Evolutionary conservation across 2,329 filamentous ascomycete genomes (phyloP), one percentile per base, ranked within the genome.

Genomic region (Fusarium robinianum): DNA sequence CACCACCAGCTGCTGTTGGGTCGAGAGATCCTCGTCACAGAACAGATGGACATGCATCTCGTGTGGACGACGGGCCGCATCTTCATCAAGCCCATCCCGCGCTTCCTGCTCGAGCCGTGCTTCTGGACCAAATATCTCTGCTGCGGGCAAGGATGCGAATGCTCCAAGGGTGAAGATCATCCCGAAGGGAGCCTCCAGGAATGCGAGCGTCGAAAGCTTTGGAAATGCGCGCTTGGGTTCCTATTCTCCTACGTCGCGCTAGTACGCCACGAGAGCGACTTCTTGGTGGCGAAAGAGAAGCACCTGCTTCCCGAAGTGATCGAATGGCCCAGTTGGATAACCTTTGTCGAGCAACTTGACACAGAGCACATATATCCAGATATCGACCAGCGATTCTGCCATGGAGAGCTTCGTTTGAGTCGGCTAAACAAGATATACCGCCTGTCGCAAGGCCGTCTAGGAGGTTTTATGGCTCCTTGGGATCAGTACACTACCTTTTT

Each of bases 391-490:
- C 70, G 71, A 2, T 76, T 71, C 47, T 37, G 57, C 31, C 70
- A 69, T 39, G 72, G 69, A 12, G 72, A 76, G 59, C 66, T 76
- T 9, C 65, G 70, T 4, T 49, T 72, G 11, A 59, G 63, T 39
- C 65, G 69, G 0, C 60, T 71, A 32, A 68, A 79, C 59, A 66
- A 71, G 40, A 68, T 72, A 33, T 67, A 70, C 51, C 60, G 61
- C 18, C 50, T 73, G 16, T 49, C 46, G 22, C 41, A 48, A 22
- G 56, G 48, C 4, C 63, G 58, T 4, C 43, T 63, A 8, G 49
- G 47, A 9, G 47, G 49, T 8, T 67, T 64, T 31, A 32, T 60
- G 40, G 21, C 53, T n/a, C 25, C 16, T 19, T 65, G 61, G 58
- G 41, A 58, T 12, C 36, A 60, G 31, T 79, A 76, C 53, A 50